Evolutionary conservation across 2,329 filamentous ascomycete genomes (phyloP).

Genomic region (Talaromyces funiculosus): DNA sequence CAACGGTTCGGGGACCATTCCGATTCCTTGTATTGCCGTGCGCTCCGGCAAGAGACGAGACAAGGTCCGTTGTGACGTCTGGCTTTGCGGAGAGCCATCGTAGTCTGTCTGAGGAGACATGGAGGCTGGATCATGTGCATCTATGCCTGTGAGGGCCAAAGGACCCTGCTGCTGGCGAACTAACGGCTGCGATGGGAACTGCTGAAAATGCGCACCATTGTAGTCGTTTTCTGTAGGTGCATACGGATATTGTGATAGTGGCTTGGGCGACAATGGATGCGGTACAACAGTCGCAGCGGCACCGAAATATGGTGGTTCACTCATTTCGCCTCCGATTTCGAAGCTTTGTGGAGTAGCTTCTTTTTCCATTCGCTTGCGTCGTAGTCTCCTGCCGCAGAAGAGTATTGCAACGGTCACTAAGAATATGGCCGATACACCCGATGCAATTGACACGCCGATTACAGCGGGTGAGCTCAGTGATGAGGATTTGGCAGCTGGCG

Average conservation of each 20-base stretch:
- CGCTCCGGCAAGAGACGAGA: slow-evolving; percentile 32
- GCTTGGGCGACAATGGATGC: not conserved
- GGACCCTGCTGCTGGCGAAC: slow-evolving; percentile 1
- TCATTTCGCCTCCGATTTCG: slow-evolving; percentile 37
- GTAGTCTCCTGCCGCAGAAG: slow-evolving; percentile 26
- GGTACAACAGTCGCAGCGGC: slow-evolving; percentile 19
- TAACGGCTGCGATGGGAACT: slow-evolving; percentile 16
- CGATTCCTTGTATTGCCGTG: slow-evolving; percentile 19
- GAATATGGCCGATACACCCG: slow-evolving; percentile 31
- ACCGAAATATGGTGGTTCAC: slow-evolving; percentile 30
- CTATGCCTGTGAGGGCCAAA: slow-evolving; percentile 18
- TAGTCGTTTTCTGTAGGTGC: not conserved
- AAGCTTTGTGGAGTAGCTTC: slow-evolving; percentile 25
- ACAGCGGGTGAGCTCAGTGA: slow-evolving; percentile 26
- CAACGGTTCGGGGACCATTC: slow-evolving; percentile 34
- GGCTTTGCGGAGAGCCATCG: slow-evolving; percentile 26
- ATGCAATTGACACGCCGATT: slow-evolving; percentile 34
- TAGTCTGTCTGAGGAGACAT: slow-evolving; percentile 23
- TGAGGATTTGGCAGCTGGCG: slow-evolving; percentile 5
- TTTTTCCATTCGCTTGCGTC: slow-evolving; percentile 19
- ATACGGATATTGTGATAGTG: not conserved
- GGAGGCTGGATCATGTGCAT: slow-evolving; percentile 20
- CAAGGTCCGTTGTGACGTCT: slow-evolving; percentile 32
- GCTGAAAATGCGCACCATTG: slow-evolving; percentile 13
- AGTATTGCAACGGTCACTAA: slow-evolving; percentile 29